Conservation (phyloP, 2,329 filamentous ascomycete genomes). For the Colletotrichum abscissum region DNA sequence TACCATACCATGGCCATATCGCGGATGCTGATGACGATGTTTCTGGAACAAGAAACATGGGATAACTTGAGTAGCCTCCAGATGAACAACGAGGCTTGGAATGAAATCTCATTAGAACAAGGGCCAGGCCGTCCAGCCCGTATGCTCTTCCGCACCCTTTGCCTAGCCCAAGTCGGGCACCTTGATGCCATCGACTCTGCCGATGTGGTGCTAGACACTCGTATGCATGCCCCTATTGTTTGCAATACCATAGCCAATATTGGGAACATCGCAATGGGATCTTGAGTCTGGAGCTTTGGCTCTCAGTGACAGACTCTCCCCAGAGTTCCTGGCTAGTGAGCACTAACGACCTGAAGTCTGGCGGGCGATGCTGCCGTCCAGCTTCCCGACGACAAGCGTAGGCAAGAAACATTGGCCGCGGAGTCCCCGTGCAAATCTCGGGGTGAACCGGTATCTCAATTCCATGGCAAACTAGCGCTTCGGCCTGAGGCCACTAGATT, state of each 20-base stretch:
- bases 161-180: conserved; percentile 17
- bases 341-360: background rate
- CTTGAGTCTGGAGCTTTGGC: background rate
- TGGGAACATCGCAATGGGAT: background rate
- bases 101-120: conserved; percentile 24
- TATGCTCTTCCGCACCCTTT: background rate
- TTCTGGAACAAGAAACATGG: background rate
- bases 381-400: background rate
- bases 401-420: conserved; percentile 6
- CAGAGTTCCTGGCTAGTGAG: background rate
- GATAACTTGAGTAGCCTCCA: background rate
- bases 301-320: background rate
- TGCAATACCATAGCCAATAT: background rate
- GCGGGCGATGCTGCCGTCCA: background rate
- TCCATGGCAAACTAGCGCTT: conserved; percentile 35
- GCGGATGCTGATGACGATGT: background rate
- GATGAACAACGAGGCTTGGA: conserved; percentile 10
- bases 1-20: background rate
- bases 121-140: background rate
- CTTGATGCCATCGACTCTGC: conserved; percentile 11
- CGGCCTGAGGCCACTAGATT: conserved; percentile 35
- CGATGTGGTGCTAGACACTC: background rate
- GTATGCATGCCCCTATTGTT: background rate
- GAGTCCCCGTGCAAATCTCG: conserved; percentile 37
- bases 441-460: conserved; percentile 38